Conservation (phyloP, 495 filamentous ascomycete species). For the Delitschia confertaspora region DNA sequence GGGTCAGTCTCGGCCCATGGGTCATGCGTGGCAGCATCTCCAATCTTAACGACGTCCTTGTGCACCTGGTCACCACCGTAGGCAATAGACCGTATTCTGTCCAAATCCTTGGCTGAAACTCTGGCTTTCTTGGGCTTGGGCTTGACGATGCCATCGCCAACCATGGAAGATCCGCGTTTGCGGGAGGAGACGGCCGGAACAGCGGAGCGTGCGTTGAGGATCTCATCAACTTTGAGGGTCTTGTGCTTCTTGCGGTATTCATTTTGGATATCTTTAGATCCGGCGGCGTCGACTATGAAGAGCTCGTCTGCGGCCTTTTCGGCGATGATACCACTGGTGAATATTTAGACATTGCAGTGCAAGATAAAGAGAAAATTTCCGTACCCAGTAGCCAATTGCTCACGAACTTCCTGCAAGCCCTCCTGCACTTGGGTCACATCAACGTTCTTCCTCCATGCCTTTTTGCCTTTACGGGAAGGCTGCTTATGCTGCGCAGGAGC, state of each 20-base stretch:
- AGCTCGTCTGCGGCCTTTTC: constrained; percentile 72
- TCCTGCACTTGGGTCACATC: constrained; percentile 76
- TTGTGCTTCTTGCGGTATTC: constrained; percentile 58
- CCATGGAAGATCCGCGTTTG: constrained; percentile 59
- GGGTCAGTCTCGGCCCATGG: constrained; percentile 58
- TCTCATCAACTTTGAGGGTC: constrained; percentile 78
- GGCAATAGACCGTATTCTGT: constrained; percentile 65
- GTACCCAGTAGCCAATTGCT: constrained; percentile 83
- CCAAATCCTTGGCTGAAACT: constrained; percentile 74
- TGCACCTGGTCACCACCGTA: constrained; percentile 56
- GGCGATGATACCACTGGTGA: constrained; percentile 63
- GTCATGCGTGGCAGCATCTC: constrained; percentile 54
- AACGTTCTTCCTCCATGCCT: constrained; percentile 97
- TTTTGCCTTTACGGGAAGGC: constrained; percentile 92
- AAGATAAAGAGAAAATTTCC: constrained; percentile 37
- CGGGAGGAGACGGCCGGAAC: constrained; percentile 65
- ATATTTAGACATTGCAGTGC: constrained; percentile 3
- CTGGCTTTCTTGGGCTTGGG: constrained; percentile 59
- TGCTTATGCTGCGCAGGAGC: constrained; percentile 61
- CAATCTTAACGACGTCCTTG: constrained; percentile 45
- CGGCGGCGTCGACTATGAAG: constrained; percentile 72
- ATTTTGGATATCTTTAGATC: constrained; percentile 53
- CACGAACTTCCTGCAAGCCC: constrained; percentile 73
- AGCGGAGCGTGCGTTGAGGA: constrained; percentile 73
- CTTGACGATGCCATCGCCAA: constrained; percentile 60